These are phyloP conservation scores for Sequoiadendron giganteum DNA, from an alignment of 75 land plant genomes.

Conservation along the genomic window DNA sequence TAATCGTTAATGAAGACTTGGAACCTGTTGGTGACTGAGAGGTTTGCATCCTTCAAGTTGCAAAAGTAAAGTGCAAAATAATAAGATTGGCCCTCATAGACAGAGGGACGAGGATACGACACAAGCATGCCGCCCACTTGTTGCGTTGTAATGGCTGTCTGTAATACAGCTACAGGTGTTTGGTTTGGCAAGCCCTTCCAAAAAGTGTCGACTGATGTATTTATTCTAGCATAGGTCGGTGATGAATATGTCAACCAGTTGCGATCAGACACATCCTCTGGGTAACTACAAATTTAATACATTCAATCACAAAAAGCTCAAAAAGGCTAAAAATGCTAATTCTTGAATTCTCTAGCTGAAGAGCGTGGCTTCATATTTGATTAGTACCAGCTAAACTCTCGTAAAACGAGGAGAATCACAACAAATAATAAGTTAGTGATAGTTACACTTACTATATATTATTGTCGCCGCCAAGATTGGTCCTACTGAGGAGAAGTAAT, in stretches of 20 bases:
- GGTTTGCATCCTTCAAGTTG: neutral
- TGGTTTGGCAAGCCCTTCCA: neutral
- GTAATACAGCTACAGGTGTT: neutral
- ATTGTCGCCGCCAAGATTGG: too few relatives aligned
- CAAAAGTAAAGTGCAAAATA: neutral
- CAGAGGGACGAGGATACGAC: neutral
- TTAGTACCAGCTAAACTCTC: too few relatives aligned
- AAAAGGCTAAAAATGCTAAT: too few relatives aligned
- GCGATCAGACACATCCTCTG: neutral
- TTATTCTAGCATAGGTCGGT: neutral
- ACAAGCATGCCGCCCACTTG: neutral
- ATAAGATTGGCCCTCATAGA: neutral
- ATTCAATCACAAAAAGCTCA: too few relatives aligned
- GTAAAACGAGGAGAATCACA: too few relatives aligned
- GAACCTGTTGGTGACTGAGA: neutral
- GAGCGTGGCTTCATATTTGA: too few relatives aligned
- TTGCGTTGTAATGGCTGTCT: neutral
- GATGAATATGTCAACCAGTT: accelerated
- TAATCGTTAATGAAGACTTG: neutral
- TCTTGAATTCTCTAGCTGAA: too few relatives aligned
- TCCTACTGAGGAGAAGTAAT: too few relatives aligned
- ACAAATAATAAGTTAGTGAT: too few relatives aligned
- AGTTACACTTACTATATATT: too few relatives aligned
- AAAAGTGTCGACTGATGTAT: neutral
- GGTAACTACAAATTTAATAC: too few relatives aligned